phyloP scores from a whole-genome alignment of 345 rosid genomes.

The Aquilaria sinensis region DNA sequence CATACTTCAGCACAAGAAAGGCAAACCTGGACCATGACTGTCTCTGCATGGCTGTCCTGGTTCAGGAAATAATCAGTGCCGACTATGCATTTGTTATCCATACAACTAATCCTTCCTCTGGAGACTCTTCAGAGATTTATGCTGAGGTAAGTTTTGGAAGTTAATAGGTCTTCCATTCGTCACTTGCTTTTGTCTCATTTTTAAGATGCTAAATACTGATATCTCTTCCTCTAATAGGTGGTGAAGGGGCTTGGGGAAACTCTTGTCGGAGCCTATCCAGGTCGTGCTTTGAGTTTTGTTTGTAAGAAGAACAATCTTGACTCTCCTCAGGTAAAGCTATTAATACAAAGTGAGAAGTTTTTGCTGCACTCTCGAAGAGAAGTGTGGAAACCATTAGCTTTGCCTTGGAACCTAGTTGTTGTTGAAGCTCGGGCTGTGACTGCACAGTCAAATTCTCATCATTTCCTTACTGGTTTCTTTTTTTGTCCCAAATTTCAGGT shows the following conservation, averaged over 20 bases:
- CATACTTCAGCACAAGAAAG: constrained; percentile 31
- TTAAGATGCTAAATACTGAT: not conserved
- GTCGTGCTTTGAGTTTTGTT: constrained; percentile 37
- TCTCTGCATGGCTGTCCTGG: constrained; percentile 30
- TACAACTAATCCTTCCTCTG: constrained; percentile 36
- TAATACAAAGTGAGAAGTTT: no score
- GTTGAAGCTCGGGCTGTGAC: no score
- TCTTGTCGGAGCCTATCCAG: constrained; percentile 35
- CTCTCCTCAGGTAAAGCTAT: constrained; percentile 26
- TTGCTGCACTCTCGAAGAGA: no score
- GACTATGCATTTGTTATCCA: constrained; percentile 44
- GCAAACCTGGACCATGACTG: constrained; percentile 27
- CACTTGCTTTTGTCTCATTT: not conserved
- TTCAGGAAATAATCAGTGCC: constrained; percentile 37
- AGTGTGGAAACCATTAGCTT: no score
- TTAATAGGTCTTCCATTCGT: not conserved
- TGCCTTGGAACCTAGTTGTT: no score
- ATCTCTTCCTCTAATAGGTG: constrained; percentile 15
- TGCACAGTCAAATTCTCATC: no score
- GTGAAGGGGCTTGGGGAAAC: constrained; percentile 47
- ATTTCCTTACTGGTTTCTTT: not conserved
- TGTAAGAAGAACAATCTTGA: constrained; percentile 27
- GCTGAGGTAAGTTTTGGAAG: constrained; percentile 20
- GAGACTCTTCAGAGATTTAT: constrained; percentile 33
- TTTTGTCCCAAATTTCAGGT: constrained; percentile 19